Evolutionary conservation across 495 filamentous ascomycete genomes (phyloP).

Genomic region (Penicillium daleae): DNA sequence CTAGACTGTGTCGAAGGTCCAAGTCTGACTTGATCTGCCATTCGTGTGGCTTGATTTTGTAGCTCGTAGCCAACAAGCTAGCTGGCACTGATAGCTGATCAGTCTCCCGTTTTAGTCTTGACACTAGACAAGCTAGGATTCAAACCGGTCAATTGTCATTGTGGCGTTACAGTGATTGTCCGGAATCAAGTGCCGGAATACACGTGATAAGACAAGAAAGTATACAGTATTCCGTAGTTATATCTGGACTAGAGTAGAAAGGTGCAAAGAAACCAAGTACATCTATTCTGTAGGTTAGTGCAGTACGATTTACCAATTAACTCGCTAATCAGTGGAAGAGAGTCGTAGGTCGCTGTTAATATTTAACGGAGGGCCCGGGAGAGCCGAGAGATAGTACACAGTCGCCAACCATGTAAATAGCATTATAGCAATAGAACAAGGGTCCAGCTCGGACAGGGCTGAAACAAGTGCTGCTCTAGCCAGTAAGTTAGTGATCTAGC

Average conservation of each 20-base stretch:
- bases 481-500: no score
- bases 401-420: neutral
- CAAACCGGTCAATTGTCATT: neutral
- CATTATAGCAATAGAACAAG: neutral
- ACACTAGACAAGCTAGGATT: no score
- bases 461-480: neutral
- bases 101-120: no score
- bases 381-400: no score
- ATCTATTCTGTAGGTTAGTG: no score
- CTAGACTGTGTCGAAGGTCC: no score
- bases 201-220: neutral
- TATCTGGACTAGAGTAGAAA: no score
- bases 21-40: no score
- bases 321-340: neutral
- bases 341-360: neutral
- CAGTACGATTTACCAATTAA: no score
- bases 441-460: neutral
- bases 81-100: neutral
- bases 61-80: neutral
- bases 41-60: no score
- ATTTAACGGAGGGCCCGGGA: neutral
- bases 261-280: no score
- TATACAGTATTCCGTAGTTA: no score
- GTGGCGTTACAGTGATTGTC: neutral
- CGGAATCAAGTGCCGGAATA: neutral